phyloP scores from a whole-genome alignment of 805 yeast species.

The Monosporozyma aerobia region DNA sequence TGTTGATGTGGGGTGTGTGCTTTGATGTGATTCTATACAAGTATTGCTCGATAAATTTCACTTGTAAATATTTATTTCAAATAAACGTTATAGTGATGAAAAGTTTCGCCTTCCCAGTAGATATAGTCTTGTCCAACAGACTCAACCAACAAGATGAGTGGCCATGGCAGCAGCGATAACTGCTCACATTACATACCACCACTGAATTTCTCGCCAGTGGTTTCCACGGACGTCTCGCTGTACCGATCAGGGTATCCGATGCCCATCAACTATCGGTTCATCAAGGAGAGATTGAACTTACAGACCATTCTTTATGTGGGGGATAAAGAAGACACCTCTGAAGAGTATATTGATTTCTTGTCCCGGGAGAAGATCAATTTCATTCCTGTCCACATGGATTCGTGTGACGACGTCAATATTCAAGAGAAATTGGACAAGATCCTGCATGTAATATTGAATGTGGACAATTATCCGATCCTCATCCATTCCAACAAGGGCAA shows the following conservation, averaged over 20 bases:
- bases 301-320: constrained; percentile 77
- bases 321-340: constrained; percentile 50
- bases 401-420: constrained; percentile 67
- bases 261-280: constrained; percentile 72
- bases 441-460: constrained; percentile 46
- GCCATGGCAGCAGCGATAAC: not conserved
- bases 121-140: no score
- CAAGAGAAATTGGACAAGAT: constrained; percentile 49
- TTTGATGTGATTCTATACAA: no score
- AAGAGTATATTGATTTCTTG: constrained; percentile 66
- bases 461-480: constrained; percentile 74
- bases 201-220: constrained; percentile 74
- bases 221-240: constrained; percentile 56
- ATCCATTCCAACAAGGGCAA: constrained; percentile 96
- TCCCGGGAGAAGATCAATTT: constrained; percentile 41
- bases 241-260: constrained; percentile 94
- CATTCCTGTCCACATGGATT: constrained; percentile 54
- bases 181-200: constrained; percentile 64
- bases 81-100: no score
- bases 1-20: no score
- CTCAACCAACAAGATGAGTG: no score
- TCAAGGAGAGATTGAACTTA: constrained; percentile 52
- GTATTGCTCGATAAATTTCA: no score
- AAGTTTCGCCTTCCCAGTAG: no score
- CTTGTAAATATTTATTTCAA: no score